Base-by-base conservation (phyloP, 257 asterid species). In the Thymus mandschuricus region DNA sequence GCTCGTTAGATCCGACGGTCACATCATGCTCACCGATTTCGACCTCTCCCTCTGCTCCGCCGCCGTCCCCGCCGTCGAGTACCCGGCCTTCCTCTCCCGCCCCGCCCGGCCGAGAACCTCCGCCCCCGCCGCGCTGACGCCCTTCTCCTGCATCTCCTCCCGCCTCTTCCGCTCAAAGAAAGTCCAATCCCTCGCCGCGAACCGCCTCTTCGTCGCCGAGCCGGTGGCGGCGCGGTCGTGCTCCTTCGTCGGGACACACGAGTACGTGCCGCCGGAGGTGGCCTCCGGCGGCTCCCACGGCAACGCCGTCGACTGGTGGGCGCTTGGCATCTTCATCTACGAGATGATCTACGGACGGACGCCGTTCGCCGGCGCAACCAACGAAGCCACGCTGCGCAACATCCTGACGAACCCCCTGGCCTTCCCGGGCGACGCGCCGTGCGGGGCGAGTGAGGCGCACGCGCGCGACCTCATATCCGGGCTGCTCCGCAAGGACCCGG, bases 301-400 rank as follows among this genome's bases (percentile, higher is more conserved):
- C 0, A 92, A 86, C 60, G 96, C 96, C 13, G 97, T 92, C 6
- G 97, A 92, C 45, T 92, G 97, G 97, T 92, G 96, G 97, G 96
- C 97, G 15, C 40, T 92, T 0, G 97, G 97, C 8, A 63, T 89
- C 10, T 92, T 92, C 52, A 78, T 92, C 1, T 92, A 92, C 89
- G 97, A 92, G 75, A 83, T 92, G 96, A 77, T 92, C 4, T 89
- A 89, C 50, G 97, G 97, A 1, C 72, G 86, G 44, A 92, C 97
- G 1, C 97, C 97, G 0, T 92, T 92, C 57, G 96, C 81, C 0
- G 96, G 93, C 35, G 74, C 74, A 10, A 63, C 84, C 0, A 89
- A 92, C 64, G 88, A 82, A 8, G 85, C 77, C 33, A 92, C 93
- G 34, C 81, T 92, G 76, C 85, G 93, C 0, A 77, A 72, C 76